phyloP scores from a whole-genome alignment of 2,329 filamentous ascomycete genomes.

The Reticulascus tulasneorum region DNA sequence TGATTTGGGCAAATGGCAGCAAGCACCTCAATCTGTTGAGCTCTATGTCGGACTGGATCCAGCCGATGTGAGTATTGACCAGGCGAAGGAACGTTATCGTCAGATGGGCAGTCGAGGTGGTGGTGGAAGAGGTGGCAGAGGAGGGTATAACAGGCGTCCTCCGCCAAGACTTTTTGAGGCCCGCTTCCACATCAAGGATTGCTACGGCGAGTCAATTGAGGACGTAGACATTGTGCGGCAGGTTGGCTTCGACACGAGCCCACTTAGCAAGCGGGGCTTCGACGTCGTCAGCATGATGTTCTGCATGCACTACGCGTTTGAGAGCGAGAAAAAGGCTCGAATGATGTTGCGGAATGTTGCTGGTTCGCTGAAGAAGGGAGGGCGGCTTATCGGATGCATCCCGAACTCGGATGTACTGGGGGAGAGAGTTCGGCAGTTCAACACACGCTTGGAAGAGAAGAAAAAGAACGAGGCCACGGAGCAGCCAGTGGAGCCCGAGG shows the following conservation, averaged over 20 bases:
- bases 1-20: constrained; percentile 93
- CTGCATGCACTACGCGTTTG: constrained; percentile 98
- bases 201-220: constrained; percentile 79
- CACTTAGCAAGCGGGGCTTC: constrained; percentile 75
- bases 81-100: constrained; percentile 80
- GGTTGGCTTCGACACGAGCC: constrained; percentile 79
- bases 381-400: constrained; percentile 89
- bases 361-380: constrained; percentile 85
- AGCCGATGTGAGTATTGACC: constrained; percentile 85
- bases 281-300: constrained; percentile 99
- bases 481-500: constrained; percentile 28
- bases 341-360: constrained; percentile 93
- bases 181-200: constrained; percentile 87
- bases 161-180: constrained; percentile 69
- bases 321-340: constrained; percentile 82
- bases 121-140: constrained; percentile 53
- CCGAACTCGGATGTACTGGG: constrained; percentile 94
- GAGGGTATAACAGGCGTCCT: constrained; percentile 41
- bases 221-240: constrained; percentile 77
- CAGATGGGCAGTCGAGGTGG: constrained; percentile 62
- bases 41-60: constrained; percentile 94
- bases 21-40: constrained; percentile 83
- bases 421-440: constrained; percentile 71
- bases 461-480: constrained; percentile 27
- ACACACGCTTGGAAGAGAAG: constrained; percentile 49